Conservation (phyloP, 2,329 filamentous ascomycete genomes). For the Epichloe uncinata region DNA sequence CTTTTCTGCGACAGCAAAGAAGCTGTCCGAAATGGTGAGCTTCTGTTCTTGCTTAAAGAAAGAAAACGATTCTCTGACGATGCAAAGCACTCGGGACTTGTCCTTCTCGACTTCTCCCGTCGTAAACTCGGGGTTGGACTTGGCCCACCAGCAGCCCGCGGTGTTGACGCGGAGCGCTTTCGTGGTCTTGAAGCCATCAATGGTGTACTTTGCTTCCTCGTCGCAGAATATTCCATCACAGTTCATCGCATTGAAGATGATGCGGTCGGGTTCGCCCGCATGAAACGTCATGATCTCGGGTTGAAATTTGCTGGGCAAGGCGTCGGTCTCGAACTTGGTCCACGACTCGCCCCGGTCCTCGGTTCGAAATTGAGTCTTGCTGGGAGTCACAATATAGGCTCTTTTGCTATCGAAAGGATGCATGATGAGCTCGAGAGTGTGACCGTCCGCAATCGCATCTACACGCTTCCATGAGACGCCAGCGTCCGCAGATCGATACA, state of each 20-base stretch:
- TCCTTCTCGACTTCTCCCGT: conserved; percentile 53
- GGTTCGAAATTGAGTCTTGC: conserved; percentile 67
- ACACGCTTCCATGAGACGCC: conserved; percentile 64
- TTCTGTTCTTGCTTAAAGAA: conserved; percentile 61
- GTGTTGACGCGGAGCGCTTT: conserved; percentile 55
- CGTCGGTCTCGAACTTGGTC: conserved; percentile 55
- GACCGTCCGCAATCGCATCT: conserved; percentile 48
- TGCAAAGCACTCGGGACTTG: conserved; percentile 63
- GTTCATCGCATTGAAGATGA: conserved; percentile 69
- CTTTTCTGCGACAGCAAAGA: conserved; percentile 46
- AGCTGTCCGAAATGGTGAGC: conserved; percentile 70
- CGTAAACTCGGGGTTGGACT: conserved; percentile 58
- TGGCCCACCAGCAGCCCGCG: conserved; percentile 77
- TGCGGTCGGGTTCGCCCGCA: conserved; percentile 67
- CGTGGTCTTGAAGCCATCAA: conserved; percentile 66
- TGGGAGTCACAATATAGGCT: conserved; percentile 65
- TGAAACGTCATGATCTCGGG: conserved; percentile 57
- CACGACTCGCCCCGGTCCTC: conserved; percentile 72
- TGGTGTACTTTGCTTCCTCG: conserved; percentile 59
- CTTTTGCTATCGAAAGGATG: conserved; percentile 68
- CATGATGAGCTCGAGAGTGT: conserved; percentile 51
- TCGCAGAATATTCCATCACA: conserved; percentile 52
- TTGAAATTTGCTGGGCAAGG: conserved; percentile 40
- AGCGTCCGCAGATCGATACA: conserved; percentile 70
- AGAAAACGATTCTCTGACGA: conserved; percentile 60